Evolutionary conservation across 192 early-diverging fungal species (phyloP).

Genomic region (Coemansia sp.): DNA sequence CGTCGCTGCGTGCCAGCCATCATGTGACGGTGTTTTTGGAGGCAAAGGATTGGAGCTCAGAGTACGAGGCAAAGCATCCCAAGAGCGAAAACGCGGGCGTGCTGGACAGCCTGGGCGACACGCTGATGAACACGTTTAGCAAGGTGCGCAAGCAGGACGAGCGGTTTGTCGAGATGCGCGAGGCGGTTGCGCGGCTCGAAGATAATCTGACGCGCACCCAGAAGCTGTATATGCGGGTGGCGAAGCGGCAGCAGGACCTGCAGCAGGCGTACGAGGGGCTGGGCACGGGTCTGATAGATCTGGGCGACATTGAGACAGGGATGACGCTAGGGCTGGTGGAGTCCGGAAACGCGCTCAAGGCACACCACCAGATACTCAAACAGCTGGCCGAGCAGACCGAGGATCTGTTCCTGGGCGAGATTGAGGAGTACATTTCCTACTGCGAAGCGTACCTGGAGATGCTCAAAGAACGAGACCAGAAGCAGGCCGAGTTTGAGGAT

Average conservation of each 20-base stretch:
- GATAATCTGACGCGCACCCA: constrained; percentile 89
- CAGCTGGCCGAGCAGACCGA: constrained; percentile 60
- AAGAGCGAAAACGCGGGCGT: constrained; percentile 56
- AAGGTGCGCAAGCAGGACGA: constrained; percentile 90
- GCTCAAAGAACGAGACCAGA: constrained; percentile 84
- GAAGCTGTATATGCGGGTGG: constrained; percentile 70
- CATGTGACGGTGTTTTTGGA: constrained; percentile 80
- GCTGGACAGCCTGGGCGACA: constrained; percentile 83
- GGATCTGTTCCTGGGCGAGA: constrained; percentile 65
- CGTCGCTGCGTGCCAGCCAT: constrained; percentile 68
- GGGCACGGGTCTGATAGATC: constrained; percentile 68
- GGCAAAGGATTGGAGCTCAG: constrained; percentile 68
- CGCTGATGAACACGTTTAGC: constrained; percentile 81
- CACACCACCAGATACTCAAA: constrained; percentile 64
- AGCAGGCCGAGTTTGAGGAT: constrained; percentile 94
- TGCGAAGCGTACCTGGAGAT: constrained; percentile 59
- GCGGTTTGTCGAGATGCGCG: constrained; percentile 79
- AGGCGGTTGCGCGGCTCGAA: constrained; percentile 77
- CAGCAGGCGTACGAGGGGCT: constrained; percentile 79
- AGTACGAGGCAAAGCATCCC: constrained; percentile 55
- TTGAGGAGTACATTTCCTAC: constrained; percentile 82
- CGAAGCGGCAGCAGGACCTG: constrained; percentile 76
- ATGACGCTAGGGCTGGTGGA: constrained; percentile 73
- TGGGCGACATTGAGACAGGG: constrained; percentile 84
- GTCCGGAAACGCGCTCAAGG: constrained; percentile 70